phyloP scores from a whole-genome alignment of 192 early-diverging fungal species.

The Chytriomyces sp. region DNA sequence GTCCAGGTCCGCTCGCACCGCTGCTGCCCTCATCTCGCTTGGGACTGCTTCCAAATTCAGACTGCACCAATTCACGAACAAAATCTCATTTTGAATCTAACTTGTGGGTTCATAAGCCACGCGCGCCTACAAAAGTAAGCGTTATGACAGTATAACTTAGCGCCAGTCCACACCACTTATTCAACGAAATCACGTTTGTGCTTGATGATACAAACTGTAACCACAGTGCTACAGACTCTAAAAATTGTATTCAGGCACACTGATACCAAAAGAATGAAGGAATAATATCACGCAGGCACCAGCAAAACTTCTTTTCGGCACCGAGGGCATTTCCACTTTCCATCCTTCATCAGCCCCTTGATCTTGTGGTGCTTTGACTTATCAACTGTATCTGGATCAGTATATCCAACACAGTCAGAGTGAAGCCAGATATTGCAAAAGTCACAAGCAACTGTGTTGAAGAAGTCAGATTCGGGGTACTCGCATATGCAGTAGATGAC shows the following conservation, averaged over 20 bases:
- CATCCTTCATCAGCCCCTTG: constrained; percentile 17
- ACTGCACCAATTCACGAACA: too few species aligned
- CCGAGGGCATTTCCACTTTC: constrained; percentile 25
- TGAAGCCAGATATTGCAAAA: constrained; percentile 27
- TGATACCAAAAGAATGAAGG: not conserved
- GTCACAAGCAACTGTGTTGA: constrained; percentile 21
- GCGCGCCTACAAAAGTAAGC: too few species aligned
- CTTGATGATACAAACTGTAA: too few species aligned
- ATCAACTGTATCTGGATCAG: constrained; percentile 4
- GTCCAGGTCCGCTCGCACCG: too few species aligned
- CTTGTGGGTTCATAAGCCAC: too few species aligned
- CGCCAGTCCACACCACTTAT: too few species aligned
- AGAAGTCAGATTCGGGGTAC: constrained; percentile 5
- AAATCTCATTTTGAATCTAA: too few species aligned
- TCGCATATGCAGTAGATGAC: constrained; percentile 27
- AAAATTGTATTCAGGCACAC: not conserved
- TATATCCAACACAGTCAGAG: constrained; percentile 18
- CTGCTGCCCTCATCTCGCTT: too few species aligned
- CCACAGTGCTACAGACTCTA: too few species aligned
- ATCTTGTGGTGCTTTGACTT: not conserved
- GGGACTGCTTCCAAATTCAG: too few species aligned
- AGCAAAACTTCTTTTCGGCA: constrained; percentile 20
- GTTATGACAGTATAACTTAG: too few species aligned
- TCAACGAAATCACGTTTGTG: too few species aligned
- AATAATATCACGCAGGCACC: not conserved